Base-by-base conservation (phyloP, 371 early-diverging fungal genomes). In the Mortierella sp. region DNA sequence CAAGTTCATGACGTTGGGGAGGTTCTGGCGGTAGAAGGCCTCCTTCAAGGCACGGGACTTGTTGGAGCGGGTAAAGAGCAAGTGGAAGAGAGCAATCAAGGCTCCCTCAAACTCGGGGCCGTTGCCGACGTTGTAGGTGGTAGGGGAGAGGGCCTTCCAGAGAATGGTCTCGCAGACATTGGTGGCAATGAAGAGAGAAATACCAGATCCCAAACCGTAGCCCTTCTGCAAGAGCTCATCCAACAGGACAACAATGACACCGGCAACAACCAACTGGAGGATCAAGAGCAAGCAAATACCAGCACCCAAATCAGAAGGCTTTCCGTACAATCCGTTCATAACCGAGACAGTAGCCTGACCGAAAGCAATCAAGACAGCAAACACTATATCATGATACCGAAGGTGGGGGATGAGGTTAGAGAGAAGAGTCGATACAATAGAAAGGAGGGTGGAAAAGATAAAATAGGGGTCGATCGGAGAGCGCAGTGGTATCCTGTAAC, bases 181-280 rank as follows among this genome's bases (percentile, higher is more conserved):
- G 79, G 99, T 97, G 68, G 99, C 99, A 89, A 99, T 99, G 86
- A 99, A 99, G 79, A 99, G 91, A 77, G 98, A 98, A 85, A 99
- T 99, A 78, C 99, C 99, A 43, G 99, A 99, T 40, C 99, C 99
- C 70, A 99, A 91, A 79, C 99, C 99, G 85, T 99, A 99, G n/a
- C 99, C 99, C 92, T 99, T 99, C 90, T 99, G 99, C 74, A 99
- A 92, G 78, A 99, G 93, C 91, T 99, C 99, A 88, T 99, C 99
- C 77, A 99, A 91, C 24, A 99, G 90, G 88, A 99, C 96, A 74
- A 97, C 97, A 76, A 99, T 96, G 48, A 99, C 86, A 66, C 99
- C 99, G 52, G 99, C 97, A 80, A 99, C 92, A 73, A 98, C 95
- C 67, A 99, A 89, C 91, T 99, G 99, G 68, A 98, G 90, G 53